These are phyloP conservation scores for Candolleomyces efflorescens DNA, from an alignment of 768 basidiomycete genomes.

Conservation along the genomic window DNA sequence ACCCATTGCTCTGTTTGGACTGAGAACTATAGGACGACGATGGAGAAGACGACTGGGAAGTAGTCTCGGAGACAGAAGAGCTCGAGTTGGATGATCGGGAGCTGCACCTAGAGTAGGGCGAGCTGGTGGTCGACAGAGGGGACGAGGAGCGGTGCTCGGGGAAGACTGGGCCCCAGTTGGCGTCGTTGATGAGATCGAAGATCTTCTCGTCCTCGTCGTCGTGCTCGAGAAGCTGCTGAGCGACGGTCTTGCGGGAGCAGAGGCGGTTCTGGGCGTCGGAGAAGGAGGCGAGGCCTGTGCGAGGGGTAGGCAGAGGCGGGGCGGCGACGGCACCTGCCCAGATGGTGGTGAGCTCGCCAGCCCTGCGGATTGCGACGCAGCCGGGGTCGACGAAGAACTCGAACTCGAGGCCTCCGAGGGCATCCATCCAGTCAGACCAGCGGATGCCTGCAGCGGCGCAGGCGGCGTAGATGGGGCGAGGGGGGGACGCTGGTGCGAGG, in stretches of 20 bases:
- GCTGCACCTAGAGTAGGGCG: constrained; percentile 64
- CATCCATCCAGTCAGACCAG: constrained; percentile 78
- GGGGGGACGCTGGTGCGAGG: constrained; percentile 63
- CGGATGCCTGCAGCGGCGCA: constrained; percentile 67
- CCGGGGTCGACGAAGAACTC: constrained; percentile 83
- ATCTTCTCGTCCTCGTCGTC: constrained; percentile 67
- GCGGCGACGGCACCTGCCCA: constrained; percentile 58
- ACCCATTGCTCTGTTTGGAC: constrained; percentile 19
- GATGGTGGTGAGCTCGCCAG: constrained; percentile 50
- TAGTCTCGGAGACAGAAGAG: constrained; percentile 52
- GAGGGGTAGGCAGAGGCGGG: constrained; percentile 20
- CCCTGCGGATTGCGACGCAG: constrained; percentile 58
- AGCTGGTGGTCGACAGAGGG: constrained; percentile 48
- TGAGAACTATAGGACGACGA: constrained; percentile 39
- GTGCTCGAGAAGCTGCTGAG: constrained; percentile 73
- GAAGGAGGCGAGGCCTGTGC: constrained; percentile 14
- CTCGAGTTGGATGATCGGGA: constrained; percentile 73
- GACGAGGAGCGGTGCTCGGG: constrained; percentile 47
- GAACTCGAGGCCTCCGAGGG: constrained; percentile 66
- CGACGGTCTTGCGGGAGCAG: constrained; percentile 50
- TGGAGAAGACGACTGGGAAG: constrained; percentile 45
- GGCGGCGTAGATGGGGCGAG: constrained; percentile 65
- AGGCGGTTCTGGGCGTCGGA: constrained; percentile 16
- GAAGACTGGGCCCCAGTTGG: constrained; percentile 61
- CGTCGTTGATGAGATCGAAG: constrained; percentile 70